A percentile compares a stretch with the other conserved stretches of the same genome.
phyloP scores from a whole-genome alignment of 2,329 filamentous ascomycete species.

The Monosporascus sp. region DNA sequence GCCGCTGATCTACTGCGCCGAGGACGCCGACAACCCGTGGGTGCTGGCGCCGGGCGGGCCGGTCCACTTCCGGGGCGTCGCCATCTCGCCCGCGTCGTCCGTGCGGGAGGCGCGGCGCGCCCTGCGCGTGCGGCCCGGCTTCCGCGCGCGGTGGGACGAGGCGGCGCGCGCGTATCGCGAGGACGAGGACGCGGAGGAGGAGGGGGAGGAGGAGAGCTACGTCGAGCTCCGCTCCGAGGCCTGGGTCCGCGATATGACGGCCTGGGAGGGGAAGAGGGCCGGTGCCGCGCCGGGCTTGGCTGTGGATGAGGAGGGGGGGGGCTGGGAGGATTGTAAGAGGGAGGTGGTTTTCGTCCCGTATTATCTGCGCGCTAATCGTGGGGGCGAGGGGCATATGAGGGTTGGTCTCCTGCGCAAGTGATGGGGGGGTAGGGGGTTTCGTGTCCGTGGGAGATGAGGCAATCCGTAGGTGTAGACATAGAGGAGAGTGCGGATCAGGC shows the following conservation, averaged over 20 bases:
- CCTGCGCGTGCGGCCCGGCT: neutral
- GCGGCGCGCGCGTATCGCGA: slow-evolving; percentile 23
- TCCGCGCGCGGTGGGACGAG: slow-evolving; percentile 12
- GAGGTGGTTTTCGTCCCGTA: slow-evolving; percentile 50
- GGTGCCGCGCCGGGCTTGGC: slow-evolving; percentile 17
- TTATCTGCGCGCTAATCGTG: slow-evolving; percentile 49
- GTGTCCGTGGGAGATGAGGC: neutral
- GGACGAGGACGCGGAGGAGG: slow-evolving; percentile 16
- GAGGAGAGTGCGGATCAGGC: neutral
- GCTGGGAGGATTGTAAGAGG: slow-evolving; percentile 6
- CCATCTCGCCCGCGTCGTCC: slow-evolving; percentile 16
- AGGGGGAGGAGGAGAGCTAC: slow-evolving; percentile 21
- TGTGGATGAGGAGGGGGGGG: slow-evolving; percentile 15
- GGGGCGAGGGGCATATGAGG: slow-evolving; percentile 49
- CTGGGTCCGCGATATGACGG: slow-evolving; percentile 20
- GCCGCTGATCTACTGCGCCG: slow-evolving; percentile 56
- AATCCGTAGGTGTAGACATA: neutral
- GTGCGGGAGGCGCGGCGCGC: slow-evolving; percentile 18
- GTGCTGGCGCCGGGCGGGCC: slow-evolving; percentile 24
- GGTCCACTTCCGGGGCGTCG: slow-evolving; percentile 49
- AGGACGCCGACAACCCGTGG: slow-evolving; percentile 54
- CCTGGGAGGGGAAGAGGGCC: slow-evolving; percentile 10
- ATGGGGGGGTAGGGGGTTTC: neutral
- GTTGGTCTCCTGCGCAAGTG: slow-evolving; percentile 32
- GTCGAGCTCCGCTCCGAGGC: slow-evolving; percentile 21